Evolutionary conservation across 1,284 basidiomycete species (phyloP), one percentile per base, ranked within the genome.

Genomic region (Fomitiporia mediterranea): DNA sequence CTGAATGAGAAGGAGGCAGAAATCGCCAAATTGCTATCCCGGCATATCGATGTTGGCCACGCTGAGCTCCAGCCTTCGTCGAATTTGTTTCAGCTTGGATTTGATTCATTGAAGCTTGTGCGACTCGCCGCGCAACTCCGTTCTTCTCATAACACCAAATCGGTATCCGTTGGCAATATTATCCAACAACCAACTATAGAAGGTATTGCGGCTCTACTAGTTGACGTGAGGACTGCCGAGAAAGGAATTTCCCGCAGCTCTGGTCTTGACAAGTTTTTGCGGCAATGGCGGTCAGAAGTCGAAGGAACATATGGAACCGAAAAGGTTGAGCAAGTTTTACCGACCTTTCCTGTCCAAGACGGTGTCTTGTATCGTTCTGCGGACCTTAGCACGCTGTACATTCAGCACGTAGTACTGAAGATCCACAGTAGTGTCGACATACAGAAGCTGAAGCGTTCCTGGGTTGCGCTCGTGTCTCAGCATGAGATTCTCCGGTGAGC

Each of bases 301-400:
- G 53, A 64, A 35, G 63, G 64, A 9, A 61, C 52, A n/a, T 68
- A 71, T 53, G 54, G 63, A 2, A 34, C 50, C 4, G 46, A 57
- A 15, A 57, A 62, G 11, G 61, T 79, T 5, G 71, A 70, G 37
- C 61, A 60, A 5, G 61, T 79, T 39, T 64, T 77, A 32, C 77
- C 78, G 15, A 68, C 78, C 13, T 77, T 79, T 53, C 69, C 77
- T 15, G 68, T 79, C 15, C 78, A 80, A 58, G 76, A 78, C 63
- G 78, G 78, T 35, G 72, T 80, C 13, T 64, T 80, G 38, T 74
- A 73, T 56, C 70, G 74, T 38, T 76, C 77, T 7, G 67, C 69
- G 23, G 69, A 70, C 21, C 60, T 68, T 17, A 66, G 68, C 34
- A 67, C 69, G 1, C 69, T 77, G 54, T 79, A 77, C 61, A 73